Evolutionary conservation across 805 yeast genomes (phyloP), one percentile per base, ranked within the genome.

Genomic region (Yarrowia yakushimensis): DNA sequence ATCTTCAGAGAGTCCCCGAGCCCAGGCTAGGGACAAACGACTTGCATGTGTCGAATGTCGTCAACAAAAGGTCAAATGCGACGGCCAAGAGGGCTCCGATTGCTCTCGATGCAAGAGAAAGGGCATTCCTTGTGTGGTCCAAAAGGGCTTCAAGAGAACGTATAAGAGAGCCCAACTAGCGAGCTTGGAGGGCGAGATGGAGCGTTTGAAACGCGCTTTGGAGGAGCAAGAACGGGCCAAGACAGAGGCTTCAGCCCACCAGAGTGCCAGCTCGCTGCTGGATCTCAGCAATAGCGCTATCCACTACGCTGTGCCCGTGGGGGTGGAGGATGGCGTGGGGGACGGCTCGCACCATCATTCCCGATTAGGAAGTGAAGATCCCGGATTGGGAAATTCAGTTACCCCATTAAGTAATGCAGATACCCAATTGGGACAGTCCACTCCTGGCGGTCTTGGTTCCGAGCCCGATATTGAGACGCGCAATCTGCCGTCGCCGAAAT

Each of bases 21-120:
- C 27, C 42, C 25, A 22, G 41, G 23, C 57, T 33, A 52, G 36
- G 59, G 59, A 52, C 43, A 86, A 85, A 71, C 79, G 84, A 63
- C 83, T 91, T 71, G 98, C 98, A 0, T 94, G 99, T 77, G 90
- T 90, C 0, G 97, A 93, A 69, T 94, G 99, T 72, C 82, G 98
- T 13, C 98, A 94, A 74, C 99, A 93, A 72, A 94, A 94, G 69
- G 86, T 91, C 34, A 83, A 85, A 69, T 92, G 97, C 76, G 96
- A 92, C 74, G 96, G 97, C 12, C 83, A 80, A 66, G 91, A 84
- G 64, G 79, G 78, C 57, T 78, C 78, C 9, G 88, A 97, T 1
- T 94, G 99, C 69, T 78, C 93, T 0, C 78, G 97, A 65, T 94
- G 99, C 72, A 70, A 76, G 10, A 88, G 87, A 71, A 83, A 89